Conservation (phyloP, 2,329 filamentous ascomycete species). For the Cercospora sp. region DNA sequence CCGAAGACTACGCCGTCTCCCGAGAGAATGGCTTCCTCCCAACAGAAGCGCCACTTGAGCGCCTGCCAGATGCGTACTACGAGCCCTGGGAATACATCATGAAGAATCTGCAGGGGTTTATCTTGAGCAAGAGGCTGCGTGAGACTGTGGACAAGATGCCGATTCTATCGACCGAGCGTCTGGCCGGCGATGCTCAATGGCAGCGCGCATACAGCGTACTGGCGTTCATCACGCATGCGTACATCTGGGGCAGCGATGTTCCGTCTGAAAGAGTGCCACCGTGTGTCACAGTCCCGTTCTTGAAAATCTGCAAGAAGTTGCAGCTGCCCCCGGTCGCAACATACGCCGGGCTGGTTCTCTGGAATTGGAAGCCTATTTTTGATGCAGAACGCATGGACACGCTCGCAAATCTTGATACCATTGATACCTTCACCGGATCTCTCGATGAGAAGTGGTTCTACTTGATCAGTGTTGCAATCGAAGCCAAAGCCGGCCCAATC, state of each 20-base stretch:
- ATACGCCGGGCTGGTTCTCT: conserved; percentile 86
- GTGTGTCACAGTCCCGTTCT: conserved; percentile 78
- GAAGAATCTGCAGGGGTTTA: conserved; percentile 80
- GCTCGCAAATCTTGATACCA: conserved; percentile 82
- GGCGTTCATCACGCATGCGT: conserved; percentile 77
- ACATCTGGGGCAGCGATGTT: conserved; percentile 82
- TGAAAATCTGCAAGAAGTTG: conserved; percentile 68
- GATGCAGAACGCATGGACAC: conserved; percentile 76
- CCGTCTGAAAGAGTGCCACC: conserved; percentile 74
- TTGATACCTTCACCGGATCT: conserved; percentile 90
- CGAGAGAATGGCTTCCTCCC: conserved; percentile 84
- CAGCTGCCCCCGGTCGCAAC: conserved; percentile 91
- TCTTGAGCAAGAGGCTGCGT: conserved; percentile 81
- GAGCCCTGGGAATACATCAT: conserved; percentile 89
- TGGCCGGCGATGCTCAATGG: conserved; percentile 88
- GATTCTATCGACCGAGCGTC: conserved; percentile 76
- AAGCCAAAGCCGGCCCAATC: conserved; percentile 83
- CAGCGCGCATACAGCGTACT: conserved; percentile 79
- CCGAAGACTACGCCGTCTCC: conserved; percentile 79
- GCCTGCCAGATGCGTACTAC: conserved; percentile 87
- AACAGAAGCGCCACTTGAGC: conserved; percentile 72
- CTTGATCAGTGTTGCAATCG: conserved; percentile 90
- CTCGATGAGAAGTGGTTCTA: conserved; percentile 99
- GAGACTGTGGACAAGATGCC: conserved; percentile 78
- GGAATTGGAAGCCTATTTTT: conserved; percentile 97